Evolutionary conservation across 2,329 filamentous ascomycete species (phyloP).

Genomic region (Sphaerostilbella broomeana): DNA sequence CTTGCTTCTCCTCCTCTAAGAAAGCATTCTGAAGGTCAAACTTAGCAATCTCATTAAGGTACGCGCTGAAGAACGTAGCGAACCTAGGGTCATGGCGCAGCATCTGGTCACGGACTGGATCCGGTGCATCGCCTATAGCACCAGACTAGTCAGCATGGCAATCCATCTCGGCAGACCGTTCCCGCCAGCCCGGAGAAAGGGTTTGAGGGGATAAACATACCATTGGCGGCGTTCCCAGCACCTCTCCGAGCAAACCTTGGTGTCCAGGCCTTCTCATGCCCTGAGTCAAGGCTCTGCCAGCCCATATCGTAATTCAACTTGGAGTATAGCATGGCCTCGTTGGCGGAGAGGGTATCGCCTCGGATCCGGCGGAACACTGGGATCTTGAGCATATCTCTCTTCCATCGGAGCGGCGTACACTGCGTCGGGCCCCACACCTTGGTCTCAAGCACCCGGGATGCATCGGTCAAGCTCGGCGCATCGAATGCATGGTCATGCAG

Average conservation of each 20-base stretch:
- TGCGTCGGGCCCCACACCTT: slow-evolving; percentile 14
- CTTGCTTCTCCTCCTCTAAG: slow-evolving; percentile 17
- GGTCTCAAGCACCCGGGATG: slow-evolving; percentile 14
- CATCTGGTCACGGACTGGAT: slow-evolving; percentile 24
- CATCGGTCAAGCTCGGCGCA: slow-evolving; percentile 18
- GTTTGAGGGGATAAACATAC: slow-evolving; percentile 14
- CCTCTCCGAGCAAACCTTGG: slow-evolving; percentile 17
- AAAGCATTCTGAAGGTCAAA: slow-evolving; percentile 26
- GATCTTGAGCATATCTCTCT: slow-evolving; percentile 21
- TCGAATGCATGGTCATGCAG: slow-evolving; percentile 21
- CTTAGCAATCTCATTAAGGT: slow-evolving; percentile 24
- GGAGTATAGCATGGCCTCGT: slow-evolving; percentile 20
- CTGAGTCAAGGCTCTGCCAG: slow-evolving; percentile 20
- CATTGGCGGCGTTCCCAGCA: slow-evolving; percentile 18
- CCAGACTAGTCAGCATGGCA: slow-evolving; percentile 3
- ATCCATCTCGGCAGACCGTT: background rate
- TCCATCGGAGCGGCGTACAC: slow-evolving; percentile 21
- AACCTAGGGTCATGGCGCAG: slow-evolving; percentile 24
- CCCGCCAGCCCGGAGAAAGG: background rate
- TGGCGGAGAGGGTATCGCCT: slow-evolving; percentile 11
- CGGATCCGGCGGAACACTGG: slow-evolving; percentile 20
- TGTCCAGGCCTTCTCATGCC: slow-evolving; percentile 16
- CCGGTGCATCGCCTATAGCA: slow-evolving; percentile 18
- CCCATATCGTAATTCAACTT: slow-evolving; percentile 23
- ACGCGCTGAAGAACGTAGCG: slow-evolving; percentile 22